Base-by-base conservation (phyloP, 257 asterid genomes). In the Nicotiana noctiflora region DNA sequence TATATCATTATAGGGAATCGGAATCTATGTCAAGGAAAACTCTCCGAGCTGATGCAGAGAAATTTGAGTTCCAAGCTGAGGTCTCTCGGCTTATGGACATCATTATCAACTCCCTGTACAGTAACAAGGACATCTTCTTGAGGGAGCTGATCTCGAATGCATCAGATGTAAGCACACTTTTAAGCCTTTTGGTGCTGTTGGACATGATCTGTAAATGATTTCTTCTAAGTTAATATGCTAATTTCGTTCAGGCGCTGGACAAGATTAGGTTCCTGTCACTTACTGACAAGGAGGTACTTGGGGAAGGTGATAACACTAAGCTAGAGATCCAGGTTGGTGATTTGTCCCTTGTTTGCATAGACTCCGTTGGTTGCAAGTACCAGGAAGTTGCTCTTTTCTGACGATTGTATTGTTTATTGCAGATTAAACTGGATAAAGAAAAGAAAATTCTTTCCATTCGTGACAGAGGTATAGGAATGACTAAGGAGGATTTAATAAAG, bases 71-170 rank as follows among this genome's bases (percentile, higher is more conserved):
- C 89, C 99, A 95, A 87, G 98, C 98, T 34, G 98, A 95, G 91
- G 99, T 95, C 63, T 95, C 99, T 52, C 90, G 98, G 79, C 97
- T 95, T 77, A 92, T 95, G 99, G 98, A 93, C 83, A 95, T 95
- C 78, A 86, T 96, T 77, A 96, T 96, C 89, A 96, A 96, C 92
- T 96, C 99, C 74, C 97, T 96, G 46, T 96, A 96, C 84, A 96
- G 98, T 67, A 94, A 96, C 84, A 96, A 93, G 78, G 99, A 94
- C 86, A 94, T 96, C 31, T 96, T 96, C 92, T 83, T 96, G 87
- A 94, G 98, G 85, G 98, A 93, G 85, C 87, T 95, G 90, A 95
- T 95, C 87, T 95, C 99, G 68, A 94, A 94, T 90, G 98, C 99
- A 40, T 95, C 99, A 4, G 98, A 95, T 86, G 99, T 95, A 87